Evolutionary conservation across 805 yeast species (phyloP), one percentile per base, ranked within the genome.

Genomic region (Teunomyces pallodes): DNA sequence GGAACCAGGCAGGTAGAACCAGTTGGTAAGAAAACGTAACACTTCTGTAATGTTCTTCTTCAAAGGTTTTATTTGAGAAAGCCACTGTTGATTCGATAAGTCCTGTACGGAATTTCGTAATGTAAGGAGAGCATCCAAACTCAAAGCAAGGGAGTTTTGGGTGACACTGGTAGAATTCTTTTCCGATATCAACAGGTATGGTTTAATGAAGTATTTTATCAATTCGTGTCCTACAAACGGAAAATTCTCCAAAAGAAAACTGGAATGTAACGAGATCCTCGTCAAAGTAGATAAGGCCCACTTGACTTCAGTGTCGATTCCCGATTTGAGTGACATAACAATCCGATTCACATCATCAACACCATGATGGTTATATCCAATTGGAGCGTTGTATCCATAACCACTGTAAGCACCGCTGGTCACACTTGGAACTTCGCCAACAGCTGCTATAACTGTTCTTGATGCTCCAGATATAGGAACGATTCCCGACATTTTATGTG

Each of bases 61-160:
- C 39, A 87, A 74, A 14, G 65, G 60, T 16, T 69, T 65, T 48
- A 77, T 70, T 56, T 78, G 73, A 1, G 92, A 86, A 52, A 94
- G 69, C 59, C 84, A 75, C 61, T 87, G 90, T 36, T 96, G 94
- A 58, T 89, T 87, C 40, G 79, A 86, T 9, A 87, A 78, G 62
- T 90, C 96, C 61, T 92, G 96, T 2, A 88, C 80, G 41, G 88
- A 69, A 65, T 94, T 94, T 60, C 98, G 77, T 48, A 94, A 70
- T 14, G 87, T 80, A 38, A 94, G 72, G 56, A 84, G 75, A 6
- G 86, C 75, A 59, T 72, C 73, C 43, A 69, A 65, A 17, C 73
- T 63, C 42, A 57, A 56, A 39, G 61, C 57, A 36, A 72, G 51
- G 17, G 52, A 38, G 9, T 54, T 55, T 24, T 55, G 56, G 13